phyloP scores from a whole-genome alignment of 108 stramenopile species.

The Nannochloropsis gaditana region DNA sequence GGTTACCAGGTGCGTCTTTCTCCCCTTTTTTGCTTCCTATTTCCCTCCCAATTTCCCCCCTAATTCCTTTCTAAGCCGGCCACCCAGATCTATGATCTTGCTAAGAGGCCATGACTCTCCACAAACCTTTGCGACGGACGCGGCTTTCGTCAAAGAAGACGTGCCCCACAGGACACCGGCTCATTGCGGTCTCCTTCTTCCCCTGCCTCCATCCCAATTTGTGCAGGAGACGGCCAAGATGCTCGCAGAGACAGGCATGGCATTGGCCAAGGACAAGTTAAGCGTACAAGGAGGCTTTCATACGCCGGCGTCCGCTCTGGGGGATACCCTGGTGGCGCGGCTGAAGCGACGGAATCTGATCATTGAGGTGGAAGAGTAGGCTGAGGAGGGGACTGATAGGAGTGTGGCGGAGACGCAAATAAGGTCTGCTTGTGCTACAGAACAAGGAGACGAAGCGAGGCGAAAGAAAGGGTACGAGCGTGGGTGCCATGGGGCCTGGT shows the following conservation, averaged over 20 bases:
- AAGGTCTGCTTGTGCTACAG: background rate
- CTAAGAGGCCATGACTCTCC: no score
- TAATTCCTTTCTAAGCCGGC: background rate
- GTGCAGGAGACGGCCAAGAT: background rate
- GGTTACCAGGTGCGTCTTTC: background rate
- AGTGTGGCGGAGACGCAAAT: background rate
- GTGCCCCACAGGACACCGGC: background rate
- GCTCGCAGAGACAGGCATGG: background rate
- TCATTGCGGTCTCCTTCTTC: background rate
- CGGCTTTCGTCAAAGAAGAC: no score
- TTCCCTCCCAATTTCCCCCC: background rate
- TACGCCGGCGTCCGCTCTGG: background rate
- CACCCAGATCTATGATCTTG: no score
- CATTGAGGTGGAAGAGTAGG: background rate
- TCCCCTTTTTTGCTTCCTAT: background rate
- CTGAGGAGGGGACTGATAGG: background rate
- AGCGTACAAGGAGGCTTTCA: background rate
- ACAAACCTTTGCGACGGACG: no score
- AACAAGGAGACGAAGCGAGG: background rate
- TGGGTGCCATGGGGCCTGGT: background rate
- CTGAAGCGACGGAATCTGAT: background rate
- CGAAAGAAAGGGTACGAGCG: background rate
- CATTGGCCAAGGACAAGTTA: background rate
- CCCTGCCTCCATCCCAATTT: background rate
- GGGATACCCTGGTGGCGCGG: background rate